phyloP scores from a whole-genome alignment of 2,329 filamentous ascomycete genomes.

The Fusarium sp. region DNA sequence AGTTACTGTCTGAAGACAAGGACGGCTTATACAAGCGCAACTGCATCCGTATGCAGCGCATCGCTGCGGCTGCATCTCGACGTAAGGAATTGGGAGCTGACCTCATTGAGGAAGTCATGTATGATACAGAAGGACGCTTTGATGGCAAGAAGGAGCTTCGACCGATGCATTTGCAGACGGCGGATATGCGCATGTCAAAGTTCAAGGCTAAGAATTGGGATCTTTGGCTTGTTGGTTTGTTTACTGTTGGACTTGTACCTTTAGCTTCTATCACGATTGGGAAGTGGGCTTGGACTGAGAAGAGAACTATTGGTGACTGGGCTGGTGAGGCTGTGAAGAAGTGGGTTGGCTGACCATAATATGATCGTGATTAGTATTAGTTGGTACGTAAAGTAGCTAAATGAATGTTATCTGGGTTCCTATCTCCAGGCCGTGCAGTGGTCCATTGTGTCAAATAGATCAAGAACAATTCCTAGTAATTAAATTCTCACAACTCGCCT shows the following conservation, averaged over 20 bases:
- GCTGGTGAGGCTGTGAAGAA: background rate
- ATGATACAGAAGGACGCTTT: constrained; percentile 48
- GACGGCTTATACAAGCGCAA: constrained; percentile 49
- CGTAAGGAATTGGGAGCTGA: constrained; percentile 54
- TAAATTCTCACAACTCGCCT: background rate
- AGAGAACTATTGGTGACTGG: background rate
- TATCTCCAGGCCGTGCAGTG: rapidly evolving
- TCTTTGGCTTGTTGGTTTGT: constrained; percentile 35
- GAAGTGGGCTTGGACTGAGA: constrained; percentile 1
- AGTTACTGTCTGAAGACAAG: constrained; percentile 39
- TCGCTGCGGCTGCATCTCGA: constrained; percentile 51
- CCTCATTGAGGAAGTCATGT: constrained; percentile 56
- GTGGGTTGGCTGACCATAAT: background rate
- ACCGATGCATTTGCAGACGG: constrained; percentile 59
- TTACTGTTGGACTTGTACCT: background rate
- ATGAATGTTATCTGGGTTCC: too few relatives aligned
- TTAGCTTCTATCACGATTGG: constrained; percentile 1
- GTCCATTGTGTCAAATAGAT: too few relatives aligned
- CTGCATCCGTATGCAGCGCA: constrained; percentile 52
- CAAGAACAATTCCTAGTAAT: rapidly evolving
- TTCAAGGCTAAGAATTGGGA: constrained; percentile 56
- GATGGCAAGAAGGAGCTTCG: constrained; percentile 31
- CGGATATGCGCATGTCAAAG: constrained; percentile 55
- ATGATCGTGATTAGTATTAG: background rate
- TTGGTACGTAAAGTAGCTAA: background rate